These are phyloP conservation scores for Apiospora phragmitis DNA, from an alignment of 2,329 filamentous ascomycete genomes.

Conservation along the genomic window DNA sequence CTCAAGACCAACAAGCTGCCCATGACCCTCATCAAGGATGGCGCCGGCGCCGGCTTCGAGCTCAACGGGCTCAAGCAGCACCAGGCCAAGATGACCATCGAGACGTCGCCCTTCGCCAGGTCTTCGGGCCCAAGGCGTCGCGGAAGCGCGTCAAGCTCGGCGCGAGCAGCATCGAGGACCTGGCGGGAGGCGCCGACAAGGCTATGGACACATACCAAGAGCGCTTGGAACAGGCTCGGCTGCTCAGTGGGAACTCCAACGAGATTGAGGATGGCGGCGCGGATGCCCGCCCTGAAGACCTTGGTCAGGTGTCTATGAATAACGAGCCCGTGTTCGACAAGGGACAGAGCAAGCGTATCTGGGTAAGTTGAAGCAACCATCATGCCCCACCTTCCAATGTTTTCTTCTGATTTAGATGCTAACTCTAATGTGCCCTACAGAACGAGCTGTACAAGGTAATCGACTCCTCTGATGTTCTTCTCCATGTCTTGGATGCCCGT, in stretches of 20 bases:
- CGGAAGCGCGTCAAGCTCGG: slow-evolving; percentile 89
- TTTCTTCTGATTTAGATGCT: background rate
- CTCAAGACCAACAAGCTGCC: slow-evolving; percentile 96
- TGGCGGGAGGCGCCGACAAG: slow-evolving; percentile 77
- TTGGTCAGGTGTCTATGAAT: slow-evolving; percentile 59
- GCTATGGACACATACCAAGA: slow-evolving; percentile 82
- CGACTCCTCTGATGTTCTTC: slow-evolving; percentile 91
- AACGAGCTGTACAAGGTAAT: slow-evolving; percentile 73
- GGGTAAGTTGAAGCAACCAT: background rate
- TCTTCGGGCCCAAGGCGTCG: slow-evolving; percentile 92
- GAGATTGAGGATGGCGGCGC: slow-evolving; percentile 47
- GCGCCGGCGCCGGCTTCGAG: slow-evolving; percentile 63
- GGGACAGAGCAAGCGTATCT: slow-evolving; percentile 64
- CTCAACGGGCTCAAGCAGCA: slow-evolving; percentile 89
- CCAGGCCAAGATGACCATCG: slow-evolving; percentile 89
- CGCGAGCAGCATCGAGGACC: slow-evolving; percentile 77
- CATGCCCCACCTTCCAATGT: background rate
- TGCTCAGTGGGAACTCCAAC: slow-evolving; percentile 71
- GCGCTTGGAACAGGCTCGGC: slow-evolving; percentile 73
- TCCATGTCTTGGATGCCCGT: slow-evolving; percentile 90
- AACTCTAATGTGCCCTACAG: background rate
- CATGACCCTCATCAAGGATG: slow-evolving; percentile 87
- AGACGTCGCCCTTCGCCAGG: slow-evolving; percentile 81
- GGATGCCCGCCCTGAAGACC: slow-evolving; percentile 31
- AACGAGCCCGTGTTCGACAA: slow-evolving; percentile 89